Base-by-base conservation (phyloP, 2,329 filamentous ascomycete genomes). In the Stachybotrys echinatus region DNA sequence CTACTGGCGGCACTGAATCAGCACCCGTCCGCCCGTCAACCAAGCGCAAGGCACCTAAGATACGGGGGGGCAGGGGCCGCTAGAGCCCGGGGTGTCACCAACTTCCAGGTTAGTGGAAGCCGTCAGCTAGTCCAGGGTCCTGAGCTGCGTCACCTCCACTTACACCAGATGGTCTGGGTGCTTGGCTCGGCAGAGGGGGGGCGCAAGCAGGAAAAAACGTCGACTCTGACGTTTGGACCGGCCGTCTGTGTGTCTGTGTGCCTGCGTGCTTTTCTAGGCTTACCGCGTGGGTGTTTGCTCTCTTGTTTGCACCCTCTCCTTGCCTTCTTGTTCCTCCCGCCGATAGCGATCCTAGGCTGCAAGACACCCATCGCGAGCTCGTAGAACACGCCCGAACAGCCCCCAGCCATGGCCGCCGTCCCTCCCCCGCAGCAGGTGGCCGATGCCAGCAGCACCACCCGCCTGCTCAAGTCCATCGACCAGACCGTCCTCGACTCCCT, bases 371-470 rank as follows among this genome's bases (percentile, higher is more conserved):
- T n/a, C n/a, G n/a, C n/a, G n/a, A n/a, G n/a, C n/a, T n/a, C n/a
- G n/a, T n/a, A n/a, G n/a, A n/a, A n/a, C n/a, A n/a, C n/a, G n/a
- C n/a, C n/a, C n/a, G n/a, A n/a, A n/a, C n/a, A n/a, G n/a, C n/a
- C n/a, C 27, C 27, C 14, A 34, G 37, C 44, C 43, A 52, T 52
- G 48, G 39, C 50, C n/a, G 38, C 48, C 23, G 20, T 43, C 34
- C 47, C 51, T 51, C 51, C 60, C 52, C 58, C 70, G 23, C 46
- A 66, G 47, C 67, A 64, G 50, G 73, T 76, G 53, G 75, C 75
- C 12, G 76, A 75, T 50, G 77, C 75, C 53, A 76, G 75, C 40
- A 70, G 69, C 40, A 65, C 70, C 45, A 59, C 68, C 20, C 70
- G 67, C 50, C 62, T 60, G 40, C 64, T 80, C 56, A 59, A 68